phyloP scores from a whole-genome alignment of 2,329 filamentous ascomycete genomes.

The Arthrinium puccinioides region DNA sequence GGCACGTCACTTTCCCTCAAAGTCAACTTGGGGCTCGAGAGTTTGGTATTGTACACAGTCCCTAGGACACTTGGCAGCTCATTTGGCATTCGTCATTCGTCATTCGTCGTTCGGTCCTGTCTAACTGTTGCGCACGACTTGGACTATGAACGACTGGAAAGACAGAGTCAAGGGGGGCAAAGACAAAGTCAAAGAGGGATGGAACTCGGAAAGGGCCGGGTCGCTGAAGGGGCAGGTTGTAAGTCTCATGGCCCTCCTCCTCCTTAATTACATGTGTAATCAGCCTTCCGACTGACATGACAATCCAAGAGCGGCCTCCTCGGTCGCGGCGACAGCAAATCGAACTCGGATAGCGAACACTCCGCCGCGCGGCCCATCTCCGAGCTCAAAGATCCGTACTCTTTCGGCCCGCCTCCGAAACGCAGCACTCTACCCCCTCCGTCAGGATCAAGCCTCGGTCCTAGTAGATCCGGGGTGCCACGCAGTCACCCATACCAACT shows the following conservation, averaged over 20 bases:
- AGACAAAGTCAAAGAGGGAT: slow-evolving; percentile 42
- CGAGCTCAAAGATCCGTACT: slow-evolving; percentile 65
- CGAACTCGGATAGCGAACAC: slow-evolving; percentile 13
- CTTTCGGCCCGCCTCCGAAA: slow-evolving; percentile 77
- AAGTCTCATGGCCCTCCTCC: slow-evolving; percentile 15
- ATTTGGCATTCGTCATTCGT: too few relatives aligned
- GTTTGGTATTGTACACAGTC: too few relatives aligned
- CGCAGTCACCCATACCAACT: slow-evolving; percentile 31
- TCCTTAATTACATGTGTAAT: background rate
- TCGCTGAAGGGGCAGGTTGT: slow-evolving; percentile 39
- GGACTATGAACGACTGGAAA: slow-evolving; percentile 37
- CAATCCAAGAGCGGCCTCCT: slow-evolving; percentile 23
- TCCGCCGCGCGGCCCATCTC: slow-evolving; percentile 54
- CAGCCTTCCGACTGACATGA: background rate
- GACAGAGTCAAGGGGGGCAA: slow-evolving; percentile 44
- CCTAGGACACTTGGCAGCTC: too few relatives aligned
- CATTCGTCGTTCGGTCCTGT: too few relatives aligned
- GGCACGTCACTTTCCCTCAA: too few relatives aligned
- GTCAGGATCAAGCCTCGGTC: slow-evolving; percentile 23
- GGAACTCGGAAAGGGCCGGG: slow-evolving; percentile 42
- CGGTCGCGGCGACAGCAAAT: slow-evolving; percentile 26
- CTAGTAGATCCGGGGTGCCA: slow-evolving; percentile 27
- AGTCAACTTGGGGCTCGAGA: too few relatives aligned
- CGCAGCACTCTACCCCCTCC: slow-evolving; percentile 27
- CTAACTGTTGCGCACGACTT: too few relatives aligned